These are phyloP conservation scores for Pulchroboletus neoregius DNA, from an alignment of 1,284 basidiomycete genomes.

Conservation along the genomic window DNA sequence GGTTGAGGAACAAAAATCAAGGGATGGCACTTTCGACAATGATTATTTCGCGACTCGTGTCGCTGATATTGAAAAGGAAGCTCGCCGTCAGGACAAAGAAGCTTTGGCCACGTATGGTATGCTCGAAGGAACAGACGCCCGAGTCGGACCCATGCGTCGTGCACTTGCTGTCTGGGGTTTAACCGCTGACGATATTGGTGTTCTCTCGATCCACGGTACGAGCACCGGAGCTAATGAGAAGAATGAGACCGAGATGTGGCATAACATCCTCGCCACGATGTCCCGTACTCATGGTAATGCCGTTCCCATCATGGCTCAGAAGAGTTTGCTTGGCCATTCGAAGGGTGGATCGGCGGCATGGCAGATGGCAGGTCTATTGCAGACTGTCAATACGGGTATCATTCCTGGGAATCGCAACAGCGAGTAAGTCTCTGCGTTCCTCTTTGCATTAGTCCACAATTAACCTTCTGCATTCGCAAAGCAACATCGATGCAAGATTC, in stretches of 20 bases:
- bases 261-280: conserved; percentile 86
- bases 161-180: conserved; percentile 97
- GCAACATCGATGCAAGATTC: conserved; percentile 92
- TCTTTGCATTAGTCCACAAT: conserved; percentile 20
- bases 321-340: conserved; percentile 92
- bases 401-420: conserved; percentile 97
- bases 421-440: conserved; percentile 55
- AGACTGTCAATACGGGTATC: conserved; percentile 82
- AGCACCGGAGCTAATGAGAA: conserved; percentile 98
- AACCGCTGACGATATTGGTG: conserved; percentile 87
- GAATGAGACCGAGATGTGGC: conserved; percentile 97
- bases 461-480: conserved; percentile 28
- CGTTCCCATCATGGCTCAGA: conserved; percentile 95
- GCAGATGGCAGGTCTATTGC: conserved; percentile 93
- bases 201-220: conserved; percentile 89
- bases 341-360: conserved; percentile 98
- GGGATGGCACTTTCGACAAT: conserved; percentile 54
- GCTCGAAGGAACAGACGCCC: conserved; percentile 85
- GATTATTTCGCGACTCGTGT: conserved; percentile 73
- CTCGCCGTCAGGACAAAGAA: conserved; percentile 86
- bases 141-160: conserved; percentile 86
- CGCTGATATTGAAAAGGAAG: conserved; percentile 84
- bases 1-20: conserved; percentile 55
- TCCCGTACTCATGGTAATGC: conserved; percentile 91
- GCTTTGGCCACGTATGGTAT: conserved; percentile 89